Conservation (phyloP, 177 flowering plant species). For the Vitis hybrid region DNA sequence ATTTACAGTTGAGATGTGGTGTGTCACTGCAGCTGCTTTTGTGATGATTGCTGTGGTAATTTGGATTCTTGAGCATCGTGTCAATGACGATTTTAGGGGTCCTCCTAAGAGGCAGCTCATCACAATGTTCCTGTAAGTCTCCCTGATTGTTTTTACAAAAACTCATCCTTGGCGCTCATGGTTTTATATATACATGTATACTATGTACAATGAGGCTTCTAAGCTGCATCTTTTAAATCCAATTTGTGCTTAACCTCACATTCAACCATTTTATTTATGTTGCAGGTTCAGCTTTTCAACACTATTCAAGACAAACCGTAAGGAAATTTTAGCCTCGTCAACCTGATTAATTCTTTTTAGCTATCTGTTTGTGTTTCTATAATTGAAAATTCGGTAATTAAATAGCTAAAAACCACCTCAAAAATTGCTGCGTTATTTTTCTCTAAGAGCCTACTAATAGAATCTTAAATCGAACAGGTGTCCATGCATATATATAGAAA, state of each 20-base stretch:
- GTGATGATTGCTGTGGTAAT: slow-evolving; percentile 64
- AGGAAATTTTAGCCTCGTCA: slow-evolving; percentile 22
- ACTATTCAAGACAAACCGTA: slow-evolving; percentile 64
- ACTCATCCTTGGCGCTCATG: neutral
- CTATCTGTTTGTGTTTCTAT: neutral
- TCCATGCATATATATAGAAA: neutral
- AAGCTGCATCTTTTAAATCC: neutral
- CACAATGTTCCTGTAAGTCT: slow-evolving; percentile 63
- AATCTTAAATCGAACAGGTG: no score
- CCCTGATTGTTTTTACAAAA: neutral
- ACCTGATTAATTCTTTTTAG: neutral
- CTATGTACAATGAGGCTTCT: neutral
- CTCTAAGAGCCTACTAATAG: no score
- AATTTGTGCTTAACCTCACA: slow-evolving; percentile 1
- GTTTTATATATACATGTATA: neutral
- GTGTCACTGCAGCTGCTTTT: slow-evolving; percentile 56
- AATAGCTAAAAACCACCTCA: neutral
- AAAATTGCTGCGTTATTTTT: neutral
- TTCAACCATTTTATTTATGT: slow-evolving; percentile 14
- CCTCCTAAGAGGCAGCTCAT: slow-evolving; percentile 62
- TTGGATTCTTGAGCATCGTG: slow-evolving; percentile 86
- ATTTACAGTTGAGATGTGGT: slow-evolving; percentile 77
- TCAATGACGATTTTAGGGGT: slow-evolving; percentile 75
- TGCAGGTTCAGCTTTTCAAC: slow-evolving; percentile 90
- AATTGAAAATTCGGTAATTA: neutral